These are phyloP conservation scores for Paratrimastix pyriformis DNA, from an alignment of 78 protist species.

Conservation along the genomic window DNA sequence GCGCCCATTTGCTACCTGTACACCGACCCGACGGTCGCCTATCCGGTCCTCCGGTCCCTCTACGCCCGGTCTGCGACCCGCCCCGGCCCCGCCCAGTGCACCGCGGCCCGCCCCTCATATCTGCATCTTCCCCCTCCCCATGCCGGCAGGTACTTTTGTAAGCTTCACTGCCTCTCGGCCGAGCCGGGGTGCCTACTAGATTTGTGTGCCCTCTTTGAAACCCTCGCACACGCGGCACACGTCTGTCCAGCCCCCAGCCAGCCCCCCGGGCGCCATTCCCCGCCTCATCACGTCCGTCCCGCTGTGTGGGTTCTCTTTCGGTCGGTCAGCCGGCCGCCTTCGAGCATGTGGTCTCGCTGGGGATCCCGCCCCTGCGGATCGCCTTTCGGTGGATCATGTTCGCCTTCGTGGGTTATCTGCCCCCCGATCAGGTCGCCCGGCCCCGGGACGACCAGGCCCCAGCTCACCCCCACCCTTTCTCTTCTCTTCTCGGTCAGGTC, in stretches of 20 bases:
- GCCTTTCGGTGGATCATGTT: conserved; percentile 23
- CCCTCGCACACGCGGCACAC: neutral
- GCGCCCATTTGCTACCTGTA: conserved; percentile 19
- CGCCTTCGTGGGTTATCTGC: conserved; percentile 23
- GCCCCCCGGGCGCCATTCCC: too few species aligned
- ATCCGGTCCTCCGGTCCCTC: neutral
- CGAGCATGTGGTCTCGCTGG: neutral
- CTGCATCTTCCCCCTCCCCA: too few species aligned
- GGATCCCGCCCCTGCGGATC: conserved; percentile 6
- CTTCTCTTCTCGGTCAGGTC: too few species aligned
- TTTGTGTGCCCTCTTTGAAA: conserved; percentile 16
- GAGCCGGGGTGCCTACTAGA: neutral
- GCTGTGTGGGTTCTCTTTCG: too few species aligned
- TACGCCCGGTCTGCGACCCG: too few species aligned
- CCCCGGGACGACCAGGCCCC: too few species aligned
- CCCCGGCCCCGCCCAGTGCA: too few species aligned
- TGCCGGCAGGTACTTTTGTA: neutral
- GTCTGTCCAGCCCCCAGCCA: too few species aligned
- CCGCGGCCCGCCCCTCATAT: too few species aligned
- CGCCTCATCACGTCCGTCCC: too few species aligned
- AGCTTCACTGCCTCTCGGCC: conserved; percentile 5
- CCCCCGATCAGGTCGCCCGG: too few species aligned
- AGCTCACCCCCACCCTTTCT: too few species aligned
- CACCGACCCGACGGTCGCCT: neutral
- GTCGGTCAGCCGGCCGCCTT: conserved; percentile 1